Evolutionary conservation across 2,329 filamentous ascomycete species (phyloP).

Genomic region (Cordyceps fumosorosea): DNA sequence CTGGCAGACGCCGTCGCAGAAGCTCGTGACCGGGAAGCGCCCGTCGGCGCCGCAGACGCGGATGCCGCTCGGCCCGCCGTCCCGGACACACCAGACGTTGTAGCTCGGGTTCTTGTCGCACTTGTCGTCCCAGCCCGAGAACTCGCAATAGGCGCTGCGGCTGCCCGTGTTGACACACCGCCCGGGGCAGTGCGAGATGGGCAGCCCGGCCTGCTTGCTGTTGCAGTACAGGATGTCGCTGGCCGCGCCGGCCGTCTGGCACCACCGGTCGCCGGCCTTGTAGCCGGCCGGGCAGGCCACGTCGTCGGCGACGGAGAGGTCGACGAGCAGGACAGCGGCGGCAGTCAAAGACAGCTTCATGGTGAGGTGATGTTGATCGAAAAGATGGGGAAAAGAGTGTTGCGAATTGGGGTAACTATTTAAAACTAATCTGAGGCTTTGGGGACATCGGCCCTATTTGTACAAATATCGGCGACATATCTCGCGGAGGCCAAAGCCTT

Average conservation of each 20-base stretch:
- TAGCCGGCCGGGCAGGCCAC: not conserved
- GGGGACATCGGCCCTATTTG: no score
- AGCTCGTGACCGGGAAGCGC: not conserved
- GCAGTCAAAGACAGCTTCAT: not conserved
- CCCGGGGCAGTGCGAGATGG: not conserved
- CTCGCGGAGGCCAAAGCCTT: no score
- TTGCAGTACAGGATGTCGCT: not conserved
- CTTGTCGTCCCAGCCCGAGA: not conserved
- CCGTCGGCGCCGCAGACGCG: not conserved
- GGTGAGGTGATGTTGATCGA: no score
- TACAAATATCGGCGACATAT: no score
- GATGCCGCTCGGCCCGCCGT: slow-evolving; percentile 1
- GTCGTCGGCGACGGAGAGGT: not conserved
- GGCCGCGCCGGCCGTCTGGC: not conserved
- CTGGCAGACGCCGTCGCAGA: not conserved
- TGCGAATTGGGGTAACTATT: no score
- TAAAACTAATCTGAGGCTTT: no score
- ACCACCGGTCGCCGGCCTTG: not conserved
- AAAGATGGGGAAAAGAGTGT: no score
- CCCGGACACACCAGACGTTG: slow-evolving; percentile 1
- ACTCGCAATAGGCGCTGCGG: not conserved
- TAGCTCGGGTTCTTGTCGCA: not conserved
- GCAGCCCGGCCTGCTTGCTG: not conserved
- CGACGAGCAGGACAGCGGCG: not conserved
- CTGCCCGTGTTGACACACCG: not conserved